Evolutionary conservation across 768 basidiomycete genomes (phyloP).

Genomic region (Xerocomellus dryophilus): DNA sequence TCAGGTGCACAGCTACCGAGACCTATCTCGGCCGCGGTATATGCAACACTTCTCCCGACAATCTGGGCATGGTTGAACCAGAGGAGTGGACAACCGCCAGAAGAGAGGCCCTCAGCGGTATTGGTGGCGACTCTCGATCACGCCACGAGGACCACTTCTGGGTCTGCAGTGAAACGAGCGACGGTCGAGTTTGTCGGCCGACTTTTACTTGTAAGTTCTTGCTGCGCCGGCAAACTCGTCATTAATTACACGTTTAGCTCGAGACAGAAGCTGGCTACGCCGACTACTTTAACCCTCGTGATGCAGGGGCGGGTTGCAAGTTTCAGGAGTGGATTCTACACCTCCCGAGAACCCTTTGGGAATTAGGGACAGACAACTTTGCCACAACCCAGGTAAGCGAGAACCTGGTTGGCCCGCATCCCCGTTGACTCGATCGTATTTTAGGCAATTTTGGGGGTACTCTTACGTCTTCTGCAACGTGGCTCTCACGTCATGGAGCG

Average conservation of each 20-base stretch:
- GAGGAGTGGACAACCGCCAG: conserved; percentile 25
- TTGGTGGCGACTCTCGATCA: conserved; percentile 64
- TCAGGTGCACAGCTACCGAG: conserved; percentile 44
- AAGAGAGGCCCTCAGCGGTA: conserved; percentile 25
- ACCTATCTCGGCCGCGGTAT: conserved; percentile 54
- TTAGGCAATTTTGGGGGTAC: conserved; percentile 56
- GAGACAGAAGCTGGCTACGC: conserved; percentile 52
- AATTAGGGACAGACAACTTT: conserved; percentile 60
- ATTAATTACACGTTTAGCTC: conserved; percentile 43
- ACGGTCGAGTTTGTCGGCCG: conserved; percentile 76
- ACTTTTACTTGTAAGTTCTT: conserved; percentile 57
- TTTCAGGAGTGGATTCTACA: conserved; percentile 68
- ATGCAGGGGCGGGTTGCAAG: conserved; percentile 27
- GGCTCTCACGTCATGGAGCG: conserved; percentile 42
- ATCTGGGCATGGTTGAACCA: conserved; percentile 72
- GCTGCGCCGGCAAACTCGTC: background rate
- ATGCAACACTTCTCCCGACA: conserved; percentile 68
- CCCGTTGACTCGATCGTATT: conserved; percentile 5
- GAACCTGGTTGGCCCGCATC: background rate
- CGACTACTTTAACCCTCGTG: conserved; percentile 44
- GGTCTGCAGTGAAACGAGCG: conserved; percentile 58
- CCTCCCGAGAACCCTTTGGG: conserved; percentile 84
- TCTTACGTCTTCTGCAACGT: conserved; percentile 62
- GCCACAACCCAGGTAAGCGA: conserved; percentile 56
- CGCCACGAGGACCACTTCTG: conserved; percentile 54